These are phyloP conservation scores for Tetrapisispora fleetii DNA, from an alignment of 805 yeast genomes.

Conservation along the genomic window DNA sequence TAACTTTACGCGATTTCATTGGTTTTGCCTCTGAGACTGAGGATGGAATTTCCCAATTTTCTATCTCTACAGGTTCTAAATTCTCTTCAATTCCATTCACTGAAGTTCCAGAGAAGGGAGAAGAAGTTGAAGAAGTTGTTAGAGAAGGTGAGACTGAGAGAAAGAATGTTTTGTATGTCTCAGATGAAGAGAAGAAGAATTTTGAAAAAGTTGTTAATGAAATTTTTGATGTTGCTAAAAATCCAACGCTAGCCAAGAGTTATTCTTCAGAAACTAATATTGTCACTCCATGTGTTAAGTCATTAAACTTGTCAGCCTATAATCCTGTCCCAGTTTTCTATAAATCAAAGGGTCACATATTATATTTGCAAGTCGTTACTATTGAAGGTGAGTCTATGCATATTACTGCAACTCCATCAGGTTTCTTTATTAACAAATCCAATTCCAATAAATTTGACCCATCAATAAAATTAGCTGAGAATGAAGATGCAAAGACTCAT, in stretches of 20 bases:
- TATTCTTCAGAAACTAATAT: constrained; percentile 15
- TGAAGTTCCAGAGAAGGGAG: constrained; percentile 11
- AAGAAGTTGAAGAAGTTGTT: constrained; percentile 5
- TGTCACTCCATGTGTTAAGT: constrained; percentile 36
- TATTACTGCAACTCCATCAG: constrained; percentile 68
- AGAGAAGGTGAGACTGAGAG: constrained; percentile 10
- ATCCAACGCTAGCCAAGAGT: constrained; percentile 10
- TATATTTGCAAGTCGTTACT: constrained; percentile 66
- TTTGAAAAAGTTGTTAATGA: constrained; percentile 17
- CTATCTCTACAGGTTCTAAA: constrained; percentile 25
- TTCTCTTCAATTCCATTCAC: constrained; percentile 20
- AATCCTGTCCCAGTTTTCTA: constrained; percentile 68
- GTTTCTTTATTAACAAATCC: constrained; percentile 69
- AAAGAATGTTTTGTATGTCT: constrained; percentile 18
- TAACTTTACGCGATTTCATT: constrained; percentile 25
- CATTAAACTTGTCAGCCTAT: constrained; percentile 71
- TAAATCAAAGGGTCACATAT: constrained; percentile 64
- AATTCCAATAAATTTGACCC: constrained; percentile 66
- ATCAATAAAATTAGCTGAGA: constrained; percentile 29
- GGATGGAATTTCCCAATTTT: constrained; percentile 26
- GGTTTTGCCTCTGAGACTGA: constrained; percentile 27
- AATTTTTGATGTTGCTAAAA: constrained; percentile 14
- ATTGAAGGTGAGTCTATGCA: constrained; percentile 72
- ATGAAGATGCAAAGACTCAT: constrained; percentile 10
- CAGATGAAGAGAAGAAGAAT: constrained; percentile 23